These are phyloP conservation scores for Microbotryum scabiosae DNA, from an alignment of 1,284 basidiomycete species.

Conservation along the genomic window DNA sequence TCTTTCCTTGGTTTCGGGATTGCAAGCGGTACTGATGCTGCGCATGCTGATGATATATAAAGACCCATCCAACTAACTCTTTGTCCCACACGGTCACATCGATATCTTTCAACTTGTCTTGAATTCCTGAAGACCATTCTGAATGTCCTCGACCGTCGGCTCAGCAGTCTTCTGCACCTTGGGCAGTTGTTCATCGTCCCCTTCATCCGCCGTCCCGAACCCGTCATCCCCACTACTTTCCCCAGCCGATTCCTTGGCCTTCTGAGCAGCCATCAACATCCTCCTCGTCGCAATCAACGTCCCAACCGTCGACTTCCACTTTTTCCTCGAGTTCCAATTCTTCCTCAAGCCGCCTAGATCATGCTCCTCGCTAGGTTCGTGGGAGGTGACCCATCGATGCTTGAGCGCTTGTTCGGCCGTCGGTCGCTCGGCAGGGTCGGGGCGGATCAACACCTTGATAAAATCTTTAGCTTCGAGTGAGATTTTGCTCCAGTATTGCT, in stretches of 20 bases:
- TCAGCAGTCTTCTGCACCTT: too few species aligned
- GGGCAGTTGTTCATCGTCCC: background rate
- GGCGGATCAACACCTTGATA: constrained; percentile 62
- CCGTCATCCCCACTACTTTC: background rate
- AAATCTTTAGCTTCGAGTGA: constrained; percentile 74
- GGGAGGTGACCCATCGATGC: constrained; percentile 63
- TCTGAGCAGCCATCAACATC: constrained; percentile 9
- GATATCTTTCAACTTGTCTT: too few species aligned
- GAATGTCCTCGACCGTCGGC: too few species aligned
- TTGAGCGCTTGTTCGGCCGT: constrained; percentile 65
- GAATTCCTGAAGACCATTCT: too few species aligned
- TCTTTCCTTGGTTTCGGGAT: background rate
- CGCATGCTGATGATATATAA: too few species aligned
- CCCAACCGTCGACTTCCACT: constrained; percentile 29
- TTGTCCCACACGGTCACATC: too few species aligned
- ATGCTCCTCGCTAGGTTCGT: constrained; percentile 54
- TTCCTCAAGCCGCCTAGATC: constrained; percentile 68
- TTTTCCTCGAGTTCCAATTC: constrained; percentile 45
- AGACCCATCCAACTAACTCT: too few species aligned
- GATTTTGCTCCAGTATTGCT: constrained; percentile 87
- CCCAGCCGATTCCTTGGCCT: background rate
- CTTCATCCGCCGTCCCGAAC: constrained; percentile 21
- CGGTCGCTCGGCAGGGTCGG: constrained; percentile 62
- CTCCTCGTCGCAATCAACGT: constrained; percentile 21
- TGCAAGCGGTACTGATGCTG: too few species aligned